Base-by-base conservation (phyloP, 192 early-diverging fungal species). In the Geosiphon pyriformis region DNA sequence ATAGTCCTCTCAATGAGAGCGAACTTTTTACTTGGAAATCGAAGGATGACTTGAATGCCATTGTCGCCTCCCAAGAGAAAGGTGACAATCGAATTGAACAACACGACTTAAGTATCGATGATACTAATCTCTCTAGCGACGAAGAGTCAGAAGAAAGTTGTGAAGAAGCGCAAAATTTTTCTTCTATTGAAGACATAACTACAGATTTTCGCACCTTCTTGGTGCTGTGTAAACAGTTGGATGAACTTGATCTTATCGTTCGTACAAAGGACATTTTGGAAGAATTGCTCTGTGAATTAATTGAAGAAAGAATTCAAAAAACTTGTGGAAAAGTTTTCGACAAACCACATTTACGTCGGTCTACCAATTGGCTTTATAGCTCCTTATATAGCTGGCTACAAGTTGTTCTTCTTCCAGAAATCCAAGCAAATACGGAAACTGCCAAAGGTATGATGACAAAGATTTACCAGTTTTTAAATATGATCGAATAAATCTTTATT, bases 201-300 rank as follows among this genome's bases (percentile, higher is more conserved):
- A 18, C 4, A 27, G 8, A 55, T 6, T n/a, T 53, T 51, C 10
- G 6, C 0, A 17, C 6, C 8, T 65, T 65, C 51, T 35, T 35
- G 15, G 34, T 35, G 7, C 34, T 65, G 42, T 65, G 33, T 55
- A 35, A 29, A 23, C n/a, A 65, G 54, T 33, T 65, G 32, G 18
- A 55, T 53, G 10, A 49, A 31, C 51, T 65, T 8, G 52, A 55
- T 55, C 54, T 65, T 30, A 52, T 65, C n/a, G 15, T 54, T 18
- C 64, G 64, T 52, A 65, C 64, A 51, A 65, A 55, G 32, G 64
- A 65, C 42, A 33, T 17, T 22, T 29, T 65, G 20, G 64, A 65
- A 42, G 52, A 65, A 37, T 26, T 35, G 12, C 51, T 65, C 29
- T 65, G 64, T 65, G 64, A 65, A 18, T 7, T 37, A 20, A 65